A percentile compares a stretch with the other conserved stretches of the same genome.
Conservation (phyloP, 805 yeast species). For the Wickerhamiella siamensis region DNA sequence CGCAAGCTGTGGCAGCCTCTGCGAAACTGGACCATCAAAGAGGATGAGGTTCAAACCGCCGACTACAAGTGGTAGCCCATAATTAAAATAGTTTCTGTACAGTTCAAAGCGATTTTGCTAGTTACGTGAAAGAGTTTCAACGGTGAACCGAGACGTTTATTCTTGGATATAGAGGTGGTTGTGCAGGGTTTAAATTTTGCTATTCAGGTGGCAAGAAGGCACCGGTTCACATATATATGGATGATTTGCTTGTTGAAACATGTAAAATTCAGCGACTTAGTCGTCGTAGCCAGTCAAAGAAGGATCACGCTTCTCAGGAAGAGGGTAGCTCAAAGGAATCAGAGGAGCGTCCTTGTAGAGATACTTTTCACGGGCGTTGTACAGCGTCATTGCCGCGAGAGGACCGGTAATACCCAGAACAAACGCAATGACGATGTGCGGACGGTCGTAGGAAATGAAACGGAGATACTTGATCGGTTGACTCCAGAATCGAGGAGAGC, state of each 20-base stretch:
- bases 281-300: slow-evolving; percentile 26
- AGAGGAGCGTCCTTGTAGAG: slow-evolving; percentile 51
- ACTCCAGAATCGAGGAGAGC: slow-evolving; percentile 22
- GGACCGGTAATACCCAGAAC: slow-evolving; percentile 58
- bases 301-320: slow-evolving; percentile 17
- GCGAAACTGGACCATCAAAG: slow-evolving; percentile 27
- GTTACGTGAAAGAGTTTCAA: no score
- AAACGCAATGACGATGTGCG: slow-evolving; percentile 55
- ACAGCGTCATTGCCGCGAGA: slow-evolving; percentile 38
- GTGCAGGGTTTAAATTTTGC: no score
- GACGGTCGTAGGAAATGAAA: slow-evolving; percentile 61
- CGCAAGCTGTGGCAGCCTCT: slow-evolving; percentile 39
- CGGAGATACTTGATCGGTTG: slow-evolving; percentile 31
- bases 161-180: no score
- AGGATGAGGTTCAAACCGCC: slow-evolving; percentile 21
- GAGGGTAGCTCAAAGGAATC: slow-evolving; percentile 39
- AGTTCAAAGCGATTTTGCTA: no score
- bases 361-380: slow-evolving; percentile 58
- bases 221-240: no score
- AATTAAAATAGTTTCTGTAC: neutral
- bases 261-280: no score
- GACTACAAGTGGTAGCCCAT: slow-evolving; percentile 26
- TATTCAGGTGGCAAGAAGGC: no score
- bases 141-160: no score
- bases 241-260: no score